These are phyloP conservation scores for Saccharomycopsis hybrid DNA, from an alignment of 1,139 yeast genomes.

Conservation along the genomic window DNA sequence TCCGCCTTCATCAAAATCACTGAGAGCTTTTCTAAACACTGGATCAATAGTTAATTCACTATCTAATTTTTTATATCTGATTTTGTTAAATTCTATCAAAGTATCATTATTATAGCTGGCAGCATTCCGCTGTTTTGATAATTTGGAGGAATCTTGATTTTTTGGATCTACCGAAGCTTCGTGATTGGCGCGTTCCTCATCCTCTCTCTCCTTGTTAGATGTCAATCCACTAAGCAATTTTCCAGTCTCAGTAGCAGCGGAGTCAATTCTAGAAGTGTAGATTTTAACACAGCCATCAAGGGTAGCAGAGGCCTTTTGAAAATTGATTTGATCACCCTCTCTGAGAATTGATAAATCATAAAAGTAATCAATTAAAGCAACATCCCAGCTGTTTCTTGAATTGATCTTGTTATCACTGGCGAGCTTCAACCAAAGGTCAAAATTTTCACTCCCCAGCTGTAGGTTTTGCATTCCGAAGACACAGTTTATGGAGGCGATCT, in stretches of 20 bases:
- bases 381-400: conserved; percentile 55
- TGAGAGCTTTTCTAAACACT: conserved; percentile 76
- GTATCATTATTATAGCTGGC: neutral
- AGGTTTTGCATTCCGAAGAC: neutral
- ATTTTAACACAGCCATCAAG: conserved; percentile 63
- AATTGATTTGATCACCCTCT: conserved; percentile 49
- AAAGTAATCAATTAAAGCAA: conserved; percentile 69
- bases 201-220: conserved; percentile 26
- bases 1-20: conserved; percentile 95
- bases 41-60: conserved; percentile 82
- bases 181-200: neutral
- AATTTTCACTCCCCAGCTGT: conserved; percentile 19
- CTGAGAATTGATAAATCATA: conserved; percentile 52
- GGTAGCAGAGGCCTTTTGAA: conserved; percentile 57
- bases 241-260: conserved; percentile 72
- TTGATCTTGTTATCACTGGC: conserved; percentile 34
- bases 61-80: conserved; percentile 59
- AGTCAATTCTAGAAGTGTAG: conserved; percentile 61
- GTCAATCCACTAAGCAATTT: conserved; percentile 59
- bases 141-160: no score
- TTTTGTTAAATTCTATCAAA: conserved; percentile 37
- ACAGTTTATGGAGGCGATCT: no score
- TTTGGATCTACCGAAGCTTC: no score
- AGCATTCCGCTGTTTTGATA: no score
- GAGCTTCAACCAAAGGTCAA: conserved; percentile 27